A percentile compares a stretch with the other conserved stretches of the same genome.
phyloP scores from a whole-genome alignment of 805 yeast species.

The Starmerella roubikii region DNA sequence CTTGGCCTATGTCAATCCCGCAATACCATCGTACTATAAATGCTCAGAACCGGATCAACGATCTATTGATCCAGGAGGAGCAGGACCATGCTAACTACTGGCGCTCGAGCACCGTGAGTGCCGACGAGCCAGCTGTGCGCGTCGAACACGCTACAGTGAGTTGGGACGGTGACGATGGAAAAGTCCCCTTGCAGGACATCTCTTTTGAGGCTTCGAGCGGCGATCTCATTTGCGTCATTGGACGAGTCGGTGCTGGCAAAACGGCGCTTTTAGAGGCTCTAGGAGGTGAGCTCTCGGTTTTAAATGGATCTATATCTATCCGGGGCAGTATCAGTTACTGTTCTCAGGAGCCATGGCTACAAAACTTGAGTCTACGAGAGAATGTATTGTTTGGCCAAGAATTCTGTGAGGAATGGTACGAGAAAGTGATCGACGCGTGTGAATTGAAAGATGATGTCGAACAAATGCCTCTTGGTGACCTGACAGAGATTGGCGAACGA shows the following conservation, averaged over 20 bases:
- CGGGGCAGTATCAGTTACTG: constrained; percentile 77
- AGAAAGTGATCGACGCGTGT: constrained; percentile 45
- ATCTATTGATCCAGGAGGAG: not conserved
- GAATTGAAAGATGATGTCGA: constrained; percentile 51
- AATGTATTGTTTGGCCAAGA: constrained; percentile 56
- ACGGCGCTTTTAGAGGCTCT: constrained; percentile 67
- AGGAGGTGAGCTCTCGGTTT: constrained; percentile 67
- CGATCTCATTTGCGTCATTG: constrained; percentile 69
- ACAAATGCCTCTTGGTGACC: constrained; percentile 55
- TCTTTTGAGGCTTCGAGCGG: constrained; percentile 62
- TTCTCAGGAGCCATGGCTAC: constrained; percentile 85
- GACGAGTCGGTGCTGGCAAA: constrained; percentile 81
- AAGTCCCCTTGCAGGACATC: constrained; percentile 52
- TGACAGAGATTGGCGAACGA: constrained; percentile 68
- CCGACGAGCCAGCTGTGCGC: not conserved
- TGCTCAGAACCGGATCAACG: constrained; percentile 12
- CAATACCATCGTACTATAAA: constrained; percentile 6
- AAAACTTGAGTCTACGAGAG: constrained; percentile 80
- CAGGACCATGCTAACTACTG: not conserved
- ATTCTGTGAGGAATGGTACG: constrained; percentile 37
- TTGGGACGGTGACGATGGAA: not conserved
- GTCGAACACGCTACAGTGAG: not conserved
- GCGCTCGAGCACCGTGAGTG: constrained; percentile 6
- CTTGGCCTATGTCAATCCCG: constrained; percentile 7
- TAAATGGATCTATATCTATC: constrained; percentile 54